Conservation (phyloP, 1,139 yeast genomes). For the Taphrina populina region DNA sequence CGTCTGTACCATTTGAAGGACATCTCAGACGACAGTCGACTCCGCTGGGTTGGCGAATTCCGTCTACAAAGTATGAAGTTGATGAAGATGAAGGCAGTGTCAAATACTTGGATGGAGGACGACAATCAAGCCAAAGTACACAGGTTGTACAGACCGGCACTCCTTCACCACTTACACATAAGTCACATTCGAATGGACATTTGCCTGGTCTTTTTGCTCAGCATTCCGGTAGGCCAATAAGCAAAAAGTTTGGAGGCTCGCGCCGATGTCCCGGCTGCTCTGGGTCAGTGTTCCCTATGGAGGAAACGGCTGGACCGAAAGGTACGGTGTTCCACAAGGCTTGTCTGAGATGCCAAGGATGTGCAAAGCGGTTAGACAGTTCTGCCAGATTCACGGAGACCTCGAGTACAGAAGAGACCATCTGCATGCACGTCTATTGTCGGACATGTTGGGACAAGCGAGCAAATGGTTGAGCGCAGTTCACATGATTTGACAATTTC, state of each 20-base stretch:
- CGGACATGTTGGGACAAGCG: not conserved
- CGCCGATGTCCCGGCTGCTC: not conserved
- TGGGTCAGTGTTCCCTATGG: not conserved
- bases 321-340: not conserved
- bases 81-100: not conserved
- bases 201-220: not conserved
- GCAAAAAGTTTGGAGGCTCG: not conserved
- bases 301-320: not conserved
- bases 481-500: too few relatives aligned
- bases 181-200: not conserved
- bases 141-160: too few relatives aligned
- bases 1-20: too few relatives aligned
- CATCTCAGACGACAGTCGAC: not conserved
- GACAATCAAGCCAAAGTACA: too few relatives aligned
- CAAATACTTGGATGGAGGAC: too few relatives aligned
- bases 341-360: not conserved
- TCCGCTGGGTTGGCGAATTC: not conserved
- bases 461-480: too few relatives aligned
- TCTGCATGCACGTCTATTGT: not conserved
- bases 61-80: not conserved
- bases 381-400: not conserved
- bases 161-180: too few relatives aligned
- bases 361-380: not conserved
- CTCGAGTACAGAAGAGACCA: not conserved
- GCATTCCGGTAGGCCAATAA: not conserved